Evolutionary conservation across 306 rosid genomes (phyloP), one percentile per base, ranked within the genome.

Genomic region (Medicago arabica): DNA sequence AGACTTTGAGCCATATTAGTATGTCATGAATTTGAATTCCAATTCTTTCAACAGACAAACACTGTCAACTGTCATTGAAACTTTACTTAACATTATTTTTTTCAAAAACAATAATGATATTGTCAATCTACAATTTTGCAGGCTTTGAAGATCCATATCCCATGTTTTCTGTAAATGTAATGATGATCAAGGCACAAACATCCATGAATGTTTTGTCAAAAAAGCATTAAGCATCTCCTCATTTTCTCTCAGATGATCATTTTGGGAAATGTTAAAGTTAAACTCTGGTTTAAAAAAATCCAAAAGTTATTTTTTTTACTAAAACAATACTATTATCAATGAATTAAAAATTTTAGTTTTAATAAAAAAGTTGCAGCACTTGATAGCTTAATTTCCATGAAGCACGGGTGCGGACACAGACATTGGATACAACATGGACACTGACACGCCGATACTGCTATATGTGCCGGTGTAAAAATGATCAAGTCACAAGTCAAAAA

Each of bases 1-100:
- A 54, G 2, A 54, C 61, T 54, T 54, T 16, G 12, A 18, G 25
- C 13, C 58, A 51, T 53, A 54, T 8, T 34, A 34, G 38, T 34
- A 34, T 58, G 15, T 21, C 16, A 58, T 58, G 64, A 23, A 19
- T 58, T 58, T 58, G 63, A 21, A 58, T 58, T 58, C 16, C 57
- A 50, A n/a, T 14, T 19, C 23, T 57, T 57, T 57, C 25, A 53
- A 18, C 4, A 53, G 59, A 53, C 25, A 8, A 17, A 9, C 23
- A 7, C 59, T 55, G 31, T 55, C 61, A 55, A 19, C 31, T 55
- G 61, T 18, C 61, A 55, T 55, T 55, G 31, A 55, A 55, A 18
- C 61, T 55, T 54, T 55, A 13, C 61, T 19, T 18, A 9, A 9
- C n/a, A 23, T 6, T 58, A 23, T 25, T 2, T 58, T 58, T 10